These are phyloP conservation scores for Candida anutae DNA, from an alignment of 1,139 yeast genomes.

Conservation along the genomic window DNA sequence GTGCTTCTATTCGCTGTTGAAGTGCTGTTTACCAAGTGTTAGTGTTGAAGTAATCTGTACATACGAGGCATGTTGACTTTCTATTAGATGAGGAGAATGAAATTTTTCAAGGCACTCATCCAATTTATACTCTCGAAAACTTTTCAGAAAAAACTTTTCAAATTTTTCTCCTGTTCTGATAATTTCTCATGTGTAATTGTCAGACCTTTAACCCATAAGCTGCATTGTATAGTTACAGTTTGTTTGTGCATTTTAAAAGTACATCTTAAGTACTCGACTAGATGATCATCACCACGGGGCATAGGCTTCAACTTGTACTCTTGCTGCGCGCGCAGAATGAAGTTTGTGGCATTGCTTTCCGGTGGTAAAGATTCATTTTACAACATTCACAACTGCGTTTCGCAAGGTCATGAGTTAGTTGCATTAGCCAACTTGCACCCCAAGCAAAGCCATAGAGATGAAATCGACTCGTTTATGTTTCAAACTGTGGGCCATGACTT, in stretches of 20 bases:
- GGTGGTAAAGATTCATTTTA: slow-evolving; percentile 97
- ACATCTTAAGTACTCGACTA: no score
- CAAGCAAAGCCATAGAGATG: slow-evolving; percentile 36
- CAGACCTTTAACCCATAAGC: no score
- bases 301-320: not conserved
- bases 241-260: no score
- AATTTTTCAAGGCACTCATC: no score
- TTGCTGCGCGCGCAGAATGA: slow-evolving; percentile 63
- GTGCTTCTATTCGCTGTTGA: no score
- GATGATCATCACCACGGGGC: not conserved
- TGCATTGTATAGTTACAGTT: no score
- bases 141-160: slow-evolving; percentile 1
- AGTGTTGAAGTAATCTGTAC: slow-evolving; percentile 17
- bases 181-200: no score
- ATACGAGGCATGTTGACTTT: slow-evolving; percentile 50
- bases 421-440: slow-evolving; percentile 88
- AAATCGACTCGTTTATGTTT: slow-evolving; percentile 91
- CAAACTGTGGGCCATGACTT: slow-evolving; percentile 96
- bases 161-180: not conserved
- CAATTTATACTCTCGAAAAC: no score
- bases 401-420: slow-evolving; percentile 73
- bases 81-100: slow-evolving; percentile 7
- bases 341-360: slow-evolving; percentile 82
- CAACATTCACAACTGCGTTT: slow-evolving; percentile 75
- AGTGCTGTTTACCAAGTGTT: slow-evolving; percentile 3